Conservation (phyloP, 768 basidiomycete species). For the Podaxis pistillaris region DNA sequence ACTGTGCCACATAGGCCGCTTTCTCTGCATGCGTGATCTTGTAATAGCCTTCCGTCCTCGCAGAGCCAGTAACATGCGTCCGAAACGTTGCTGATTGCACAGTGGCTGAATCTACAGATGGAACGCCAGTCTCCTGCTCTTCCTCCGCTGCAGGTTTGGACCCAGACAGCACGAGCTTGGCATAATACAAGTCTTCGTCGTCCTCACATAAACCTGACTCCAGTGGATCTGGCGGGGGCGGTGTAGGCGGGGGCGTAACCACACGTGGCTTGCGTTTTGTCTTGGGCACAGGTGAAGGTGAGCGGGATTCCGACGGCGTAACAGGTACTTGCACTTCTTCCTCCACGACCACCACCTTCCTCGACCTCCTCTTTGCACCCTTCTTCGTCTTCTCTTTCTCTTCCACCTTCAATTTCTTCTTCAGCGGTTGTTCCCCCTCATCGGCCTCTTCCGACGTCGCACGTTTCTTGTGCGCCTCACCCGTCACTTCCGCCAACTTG, state of each 20-base stretch:
- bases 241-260: slow-evolving; percentile 40
- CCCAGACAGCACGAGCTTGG: slow-evolving; percentile 57
- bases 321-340: slow-evolving; percentile 33
- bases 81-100: slow-evolving; percentile 55
- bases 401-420: slow-evolving; percentile 43
- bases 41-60: slow-evolving; percentile 93
- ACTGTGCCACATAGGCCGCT: slow-evolving; percentile 89
- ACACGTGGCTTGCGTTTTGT: slow-evolving; percentile 32
- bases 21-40: slow-evolving; percentile 92
- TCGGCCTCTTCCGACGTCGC: slow-evolving; percentile 39
- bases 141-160: slow-evolving; percentile 24
- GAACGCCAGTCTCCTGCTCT: slow-evolving; percentile 9
- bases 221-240: slow-evolving; percentile 53
- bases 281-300: slow-evolving; percentile 40
- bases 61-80: slow-evolving; percentile 80
- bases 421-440: slow-evolving; percentile 35
- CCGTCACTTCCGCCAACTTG: slow-evolving; percentile 26
- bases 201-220: slow-evolving; percentile 67
- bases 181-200: slow-evolving; percentile 87
- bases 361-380: slow-evolving; percentile 35
- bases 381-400: slow-evolving; percentile 32
- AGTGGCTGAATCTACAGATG: slow-evolving; percentile 6
- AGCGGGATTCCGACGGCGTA: slow-evolving; percentile 43
- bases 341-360: slow-evolving; percentile 14
- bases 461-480: slow-evolving; percentile 41